Percentiles rank a stretch among this genome's conserved stretches.
These are phyloP conservation scores for Avena insularis DNA, from an alignment of 176 grass and related monocot genomes.

Conservation along the genomic window DNA sequence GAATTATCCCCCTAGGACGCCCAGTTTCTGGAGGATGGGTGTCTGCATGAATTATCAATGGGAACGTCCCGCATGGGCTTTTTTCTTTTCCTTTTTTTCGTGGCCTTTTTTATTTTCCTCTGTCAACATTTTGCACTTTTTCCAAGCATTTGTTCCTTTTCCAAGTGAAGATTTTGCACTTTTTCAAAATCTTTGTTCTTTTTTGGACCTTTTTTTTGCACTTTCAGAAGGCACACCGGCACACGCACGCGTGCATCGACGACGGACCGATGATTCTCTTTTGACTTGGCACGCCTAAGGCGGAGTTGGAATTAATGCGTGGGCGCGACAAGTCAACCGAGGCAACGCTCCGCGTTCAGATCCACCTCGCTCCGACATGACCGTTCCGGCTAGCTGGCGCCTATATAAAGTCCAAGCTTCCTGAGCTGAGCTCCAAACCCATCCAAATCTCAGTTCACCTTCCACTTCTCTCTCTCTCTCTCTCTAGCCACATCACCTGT, in stretches of 20 bases:
- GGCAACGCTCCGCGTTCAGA: conserved; percentile 2
- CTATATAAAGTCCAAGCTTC: background rate
- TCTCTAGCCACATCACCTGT: too few species aligned
- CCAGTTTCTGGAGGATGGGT: too few species aligned
- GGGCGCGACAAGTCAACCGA: background rate
- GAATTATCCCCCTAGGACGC: too few species aligned
- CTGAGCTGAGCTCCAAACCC: background rate
- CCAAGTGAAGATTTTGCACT: background rate
- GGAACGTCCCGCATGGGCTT: too few species aligned
- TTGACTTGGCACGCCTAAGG: background rate
- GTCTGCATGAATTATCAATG: too few species aligned
- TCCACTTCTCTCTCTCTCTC: background rate
- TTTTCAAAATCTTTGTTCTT: background rate
- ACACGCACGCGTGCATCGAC: background rate
- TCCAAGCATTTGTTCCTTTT: background rate
- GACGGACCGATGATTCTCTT: background rate
- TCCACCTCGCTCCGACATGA: background rate
- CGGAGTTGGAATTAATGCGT: conserved; percentile 11
- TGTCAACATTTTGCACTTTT: background rate
- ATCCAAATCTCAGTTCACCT: background rate
- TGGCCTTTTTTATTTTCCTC: background rate
- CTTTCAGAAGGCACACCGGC: background rate
- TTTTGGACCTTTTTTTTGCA: background rate
- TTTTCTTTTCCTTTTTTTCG: too few species aligned
- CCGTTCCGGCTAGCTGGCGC: background rate